Base-by-base conservation (phyloP, 768 basidiomycete species). In the Lentinula aciculospora region DNA sequence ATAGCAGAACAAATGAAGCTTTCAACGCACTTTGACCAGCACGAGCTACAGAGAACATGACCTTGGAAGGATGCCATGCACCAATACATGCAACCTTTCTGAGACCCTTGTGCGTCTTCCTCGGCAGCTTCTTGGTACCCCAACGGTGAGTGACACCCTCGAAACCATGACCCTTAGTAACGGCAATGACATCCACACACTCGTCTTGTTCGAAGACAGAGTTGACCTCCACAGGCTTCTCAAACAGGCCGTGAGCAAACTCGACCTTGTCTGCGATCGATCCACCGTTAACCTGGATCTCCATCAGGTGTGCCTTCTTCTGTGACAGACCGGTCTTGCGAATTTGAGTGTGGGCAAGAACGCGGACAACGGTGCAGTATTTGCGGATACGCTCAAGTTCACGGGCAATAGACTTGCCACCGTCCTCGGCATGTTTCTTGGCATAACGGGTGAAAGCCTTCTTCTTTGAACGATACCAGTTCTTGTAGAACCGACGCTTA, bases 21-120 rank as follows among this genome's bases (percentile, higher is more conserved):
- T 0, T 42, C 3, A 59, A 81, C 92, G 66, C 73, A 93, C 90
- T 92, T 89, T 98, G 96, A 92, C 97, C 97, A 65, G 97, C 95
- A 82, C 97, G 95, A 61, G 95, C 97, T 67, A 99, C 97, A n/a
- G 94, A 95, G 86, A 94, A 98, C 96, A 98, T 98, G 84, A 99
- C 97, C 79, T 96, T 97, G 68, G 88, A 89, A 72, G 94, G 94
- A 82, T 96, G 94, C 93, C 93, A 96, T 71, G 94, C 94, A 76
- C 94, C 94, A 65, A 95, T 94, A 83, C 94, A 96, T 70, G 96
- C 96, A 62, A 99, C 97, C 81, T 99, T 98, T 74, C 96, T 91
- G 69, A 98, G 92, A 91, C 97, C 97, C 76, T 97, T 95, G 85
- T 99, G 97, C 56, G 97, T 98, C 82, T 98, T 98, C 66, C 95